Conservation (phyloP, 2,329 filamentous ascomycete species). For the Tothia fuscella region DNA sequence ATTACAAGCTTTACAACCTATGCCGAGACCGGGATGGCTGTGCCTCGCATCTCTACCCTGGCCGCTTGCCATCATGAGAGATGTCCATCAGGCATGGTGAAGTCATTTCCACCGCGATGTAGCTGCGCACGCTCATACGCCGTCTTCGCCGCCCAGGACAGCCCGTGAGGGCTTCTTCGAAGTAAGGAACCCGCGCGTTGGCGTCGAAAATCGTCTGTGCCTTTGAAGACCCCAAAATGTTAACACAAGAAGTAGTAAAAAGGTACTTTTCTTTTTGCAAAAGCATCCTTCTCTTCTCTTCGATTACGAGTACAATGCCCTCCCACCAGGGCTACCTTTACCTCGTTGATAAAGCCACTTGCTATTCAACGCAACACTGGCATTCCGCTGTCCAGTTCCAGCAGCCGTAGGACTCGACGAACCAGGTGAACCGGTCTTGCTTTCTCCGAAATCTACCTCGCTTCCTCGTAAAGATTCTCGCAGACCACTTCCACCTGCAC, state of each 20-base stretch:
- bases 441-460: slow-evolving; percentile 13
- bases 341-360: slow-evolving; percentile 77
- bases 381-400: slow-evolving; percentile 38
- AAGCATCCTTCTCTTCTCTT: neutral
- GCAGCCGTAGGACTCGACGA: slow-evolving; percentile 35
- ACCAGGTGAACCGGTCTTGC: neutral
- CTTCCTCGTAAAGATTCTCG: slow-evolving; percentile 28
- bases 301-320: neutral
- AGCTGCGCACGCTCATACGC: too few species aligned
- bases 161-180: neutral
- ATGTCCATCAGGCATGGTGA: too few species aligned
- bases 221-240: neutral
- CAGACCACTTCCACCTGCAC: slow-evolving; percentile 21
- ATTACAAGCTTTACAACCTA: too few species aligned
- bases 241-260: neutral
- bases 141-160: too few species aligned
- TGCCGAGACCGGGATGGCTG: too few species aligned
- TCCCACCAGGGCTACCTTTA: slow-evolving; percentile 2
- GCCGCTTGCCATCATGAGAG: neutral
- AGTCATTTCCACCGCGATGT: too few species aligned
- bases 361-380: slow-evolving; percentile 70
- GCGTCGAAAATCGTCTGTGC: neutral
- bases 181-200: neutral
- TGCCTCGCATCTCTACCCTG: too few species aligned
- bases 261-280: neutral